Evolutionary conservation across 1,284 basidiomycete genomes (phyloP), one percentile per base, ranked within the genome.

Genomic region (Hymenochaete sp.): DNA sequence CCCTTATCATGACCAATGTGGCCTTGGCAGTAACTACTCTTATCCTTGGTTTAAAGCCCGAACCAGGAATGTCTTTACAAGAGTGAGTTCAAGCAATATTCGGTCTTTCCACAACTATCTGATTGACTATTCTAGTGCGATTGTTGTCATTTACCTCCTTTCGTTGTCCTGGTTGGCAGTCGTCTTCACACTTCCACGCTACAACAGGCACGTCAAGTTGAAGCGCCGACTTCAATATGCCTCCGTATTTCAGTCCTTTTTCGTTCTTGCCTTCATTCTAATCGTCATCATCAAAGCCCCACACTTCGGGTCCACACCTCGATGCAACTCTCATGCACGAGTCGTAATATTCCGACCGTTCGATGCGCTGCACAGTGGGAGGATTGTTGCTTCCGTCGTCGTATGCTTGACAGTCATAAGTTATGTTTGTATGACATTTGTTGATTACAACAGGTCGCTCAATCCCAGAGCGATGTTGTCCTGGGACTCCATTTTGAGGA

Each of bases 321-420:
- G 14, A 2, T 59, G 58, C 48, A 61, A 61, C 44, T 1, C 14
- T 5, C 32, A 52, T 33, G 55, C 55, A 9, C 38, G 48, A 14
- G 51, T 55, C 10, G 57, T 59, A n/a, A 11, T 60, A 4, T 59
- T 60, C 41, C 52, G 50, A n/a, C 56, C 56, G 3, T 59, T 59
- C 45, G 25, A 36, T 2, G 54, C 52, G 1, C 49, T 61, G n/a
- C 35, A 47, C 18, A 41, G 48, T 0, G 58, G 59, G 2, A 44
- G 56, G 2, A 55, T 54, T 27, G 44, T 56, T 3, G 50, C 49
- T 33, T 53, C 38, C 38, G 45, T 57, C 13, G 16, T 54, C 3
- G 26, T 53, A 13, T 37, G 52, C 19, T 45, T 49, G 8, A 22
- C 26, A 7, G 27, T 44, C 19, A 7, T 52, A 2, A 16, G 46